Percentiles rank a stretch among this genome's conserved stretches.
These are phyloP conservation scores for Corchorus olitorius DNA, from an alignment of 345 rosid genomes.

Conservation along the genomic window DNA sequence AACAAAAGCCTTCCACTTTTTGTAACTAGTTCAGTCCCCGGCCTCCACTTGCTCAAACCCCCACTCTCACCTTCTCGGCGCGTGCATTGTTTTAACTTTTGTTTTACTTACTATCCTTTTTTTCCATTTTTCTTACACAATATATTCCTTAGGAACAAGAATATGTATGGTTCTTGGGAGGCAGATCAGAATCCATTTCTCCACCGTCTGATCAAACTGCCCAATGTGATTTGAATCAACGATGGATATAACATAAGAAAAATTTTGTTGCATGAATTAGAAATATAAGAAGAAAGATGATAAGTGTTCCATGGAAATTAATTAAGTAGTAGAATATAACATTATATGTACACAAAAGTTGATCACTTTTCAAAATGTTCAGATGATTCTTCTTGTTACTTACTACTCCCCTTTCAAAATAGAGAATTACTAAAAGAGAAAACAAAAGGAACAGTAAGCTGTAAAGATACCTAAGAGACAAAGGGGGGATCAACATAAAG, in stretches of 20 bases:
- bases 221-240: background rate
- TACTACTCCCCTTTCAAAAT: conserved; percentile 1
- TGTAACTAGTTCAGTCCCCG: background rate
- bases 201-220: conserved; percentile 33
- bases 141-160: background rate
- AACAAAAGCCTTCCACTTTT: background rate
- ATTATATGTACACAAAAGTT: conserved; percentile 22
- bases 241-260: background rate
- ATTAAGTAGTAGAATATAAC: background rate
- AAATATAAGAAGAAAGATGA: background rate
- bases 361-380: background rate
- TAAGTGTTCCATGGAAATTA: conserved; percentile 16
- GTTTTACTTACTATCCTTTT: background rate
- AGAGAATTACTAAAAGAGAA: background rate
- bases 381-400: background rate
- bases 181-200: conserved; percentile 8
- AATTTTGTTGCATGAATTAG: background rate
- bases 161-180: background rate
- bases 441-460: background rate
- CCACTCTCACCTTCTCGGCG: conserved; percentile 3
- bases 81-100: background rate
- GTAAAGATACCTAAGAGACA: background rate
- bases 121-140: background rate
- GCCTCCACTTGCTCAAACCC: background rate
- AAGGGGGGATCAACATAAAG: background rate